Evolutionary conservation across 2,329 filamentous ascomycete species (phyloP), one percentile per base, ranked within the genome.

Genomic region (Cytospora mali): DNA sequence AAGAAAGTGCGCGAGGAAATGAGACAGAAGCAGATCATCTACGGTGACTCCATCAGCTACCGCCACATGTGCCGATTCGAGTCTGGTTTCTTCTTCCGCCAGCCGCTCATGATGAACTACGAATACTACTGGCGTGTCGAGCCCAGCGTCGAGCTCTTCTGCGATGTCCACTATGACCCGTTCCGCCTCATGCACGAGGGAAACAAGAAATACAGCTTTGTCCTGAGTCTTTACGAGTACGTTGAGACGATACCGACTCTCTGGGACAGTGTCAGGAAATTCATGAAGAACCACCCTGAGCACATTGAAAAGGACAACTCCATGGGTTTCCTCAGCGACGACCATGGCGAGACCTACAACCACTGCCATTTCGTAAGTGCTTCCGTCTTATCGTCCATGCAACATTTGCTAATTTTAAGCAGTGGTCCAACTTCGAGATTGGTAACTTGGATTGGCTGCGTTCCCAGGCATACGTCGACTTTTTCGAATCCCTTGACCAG

Each of bases 61-160:
- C 88, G 95, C 67, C 96, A 99, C 82, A 99, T 99, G 95, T 99
- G 95, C 79, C 92, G 95, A 68, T 99, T 97, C 75, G 95, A 99
- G 79, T 98, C 94, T 9, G 95, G 95, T 46, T 99, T 99, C 84
- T 99, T 99, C 84, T 99, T 98, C 87, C 92, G 90, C 66, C 95
- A 99, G 76, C 85, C 87, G 31, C 80, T 97, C 69, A 93, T 99
- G 91, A 79, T 91, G 76, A 93, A 98, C 75, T 99, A 96, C 78
- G 95, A 99, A 74, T 99, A 92, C 86, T 99, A 99, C 85, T 99
- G 95, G 95, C 92, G 96, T 69, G 95, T 99, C 16, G 95, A 99
- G 83, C 95, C 95, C 70, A 95, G 91, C 77, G 88, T 99, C 74
- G 91, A 98, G 81, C 89, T 99, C 66, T 97, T 87, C 84, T 99